A percentile compares a stretch with the other conserved stretches of the same genome.
phyloP scores from a whole-genome alignment of 257 asterid genomes.

The Salvia hispanica region DNA sequence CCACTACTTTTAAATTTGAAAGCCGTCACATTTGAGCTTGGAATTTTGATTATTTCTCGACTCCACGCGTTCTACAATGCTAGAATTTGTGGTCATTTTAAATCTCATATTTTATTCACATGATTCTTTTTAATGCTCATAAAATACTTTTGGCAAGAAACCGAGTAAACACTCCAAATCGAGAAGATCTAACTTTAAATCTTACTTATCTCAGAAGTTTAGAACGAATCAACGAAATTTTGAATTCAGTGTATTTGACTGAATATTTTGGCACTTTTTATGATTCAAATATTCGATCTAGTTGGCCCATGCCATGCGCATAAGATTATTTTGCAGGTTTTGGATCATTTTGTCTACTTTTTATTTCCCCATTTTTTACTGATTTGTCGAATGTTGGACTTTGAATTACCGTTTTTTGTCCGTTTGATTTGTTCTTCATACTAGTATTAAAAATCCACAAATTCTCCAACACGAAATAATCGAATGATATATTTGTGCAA shows the following conservation, averaged over 20 bases:
- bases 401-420: not conserved
- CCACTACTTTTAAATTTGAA: not conserved
- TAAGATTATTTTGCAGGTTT: not conserved
- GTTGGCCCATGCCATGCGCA: not conserved
- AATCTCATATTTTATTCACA: too few relatives aligned
- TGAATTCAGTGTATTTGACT: not conserved
- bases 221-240: not conserved
- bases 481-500: not conserved
- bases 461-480: not conserved
- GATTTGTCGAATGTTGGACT: conserved; percentile 6
- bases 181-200: not conserved
- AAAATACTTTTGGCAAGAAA: too few relatives aligned
- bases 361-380: not conserved
- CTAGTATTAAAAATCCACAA: not conserved
- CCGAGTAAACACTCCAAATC: not conserved
- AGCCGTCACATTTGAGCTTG: conserved; percentile 1
- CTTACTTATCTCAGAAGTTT: not conserved
- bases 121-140: too few relatives aligned
- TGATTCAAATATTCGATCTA: not conserved
- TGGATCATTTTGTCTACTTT: conserved; percentile 5
- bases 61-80: too few relatives aligned
- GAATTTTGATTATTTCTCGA: not conserved
- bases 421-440: not conserved
- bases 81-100: too few relatives aligned
- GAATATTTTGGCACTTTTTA: conserved; percentile 10